Conservation (phyloP, 192 early-diverging fungal genomes). For the Neocallimastix lanati region DNA sequence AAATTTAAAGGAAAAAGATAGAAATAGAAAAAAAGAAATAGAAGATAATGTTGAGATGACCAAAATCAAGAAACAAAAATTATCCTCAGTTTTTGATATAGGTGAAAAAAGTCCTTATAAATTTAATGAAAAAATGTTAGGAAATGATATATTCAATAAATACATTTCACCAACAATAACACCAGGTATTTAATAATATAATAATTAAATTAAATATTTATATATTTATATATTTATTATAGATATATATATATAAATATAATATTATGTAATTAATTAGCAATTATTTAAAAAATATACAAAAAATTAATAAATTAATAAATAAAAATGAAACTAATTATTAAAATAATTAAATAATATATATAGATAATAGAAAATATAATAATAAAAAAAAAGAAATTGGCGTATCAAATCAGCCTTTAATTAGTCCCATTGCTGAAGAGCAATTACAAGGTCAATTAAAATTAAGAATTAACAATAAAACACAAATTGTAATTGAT, state of each 20-base stretch:
- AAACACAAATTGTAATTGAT: neutral
- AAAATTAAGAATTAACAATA: neutral
- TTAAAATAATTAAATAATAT: too few species aligned
- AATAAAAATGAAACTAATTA: too few species aligned
- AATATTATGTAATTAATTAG: too few species aligned
- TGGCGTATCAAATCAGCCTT: neutral
- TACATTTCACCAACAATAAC: neutral
- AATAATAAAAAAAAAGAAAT: neutral
- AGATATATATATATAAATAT: too few species aligned
- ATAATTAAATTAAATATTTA: neutral
- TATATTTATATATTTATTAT: neutral
- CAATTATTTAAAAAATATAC: too few species aligned
- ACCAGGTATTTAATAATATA: neutral
- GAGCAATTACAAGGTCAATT: neutral
- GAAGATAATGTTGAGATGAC: neutral
- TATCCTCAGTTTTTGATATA: neutral
- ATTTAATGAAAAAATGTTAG: neutral
- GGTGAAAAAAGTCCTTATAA: neutral
- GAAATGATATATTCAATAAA: neutral
- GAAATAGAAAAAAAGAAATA: neutral
- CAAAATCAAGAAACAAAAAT: neutral
- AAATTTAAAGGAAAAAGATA: neutral
- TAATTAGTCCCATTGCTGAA: neutral
- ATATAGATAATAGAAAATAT: neutral
- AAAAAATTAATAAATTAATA: too few species aligned